A percentile compares a stretch with the other conserved stretches of the same genome.
These are phyloP conservation scores for Hansenula sp. DNA, from an alignment of 1,139 yeast species.

Conservation along the genomic window DNA sequence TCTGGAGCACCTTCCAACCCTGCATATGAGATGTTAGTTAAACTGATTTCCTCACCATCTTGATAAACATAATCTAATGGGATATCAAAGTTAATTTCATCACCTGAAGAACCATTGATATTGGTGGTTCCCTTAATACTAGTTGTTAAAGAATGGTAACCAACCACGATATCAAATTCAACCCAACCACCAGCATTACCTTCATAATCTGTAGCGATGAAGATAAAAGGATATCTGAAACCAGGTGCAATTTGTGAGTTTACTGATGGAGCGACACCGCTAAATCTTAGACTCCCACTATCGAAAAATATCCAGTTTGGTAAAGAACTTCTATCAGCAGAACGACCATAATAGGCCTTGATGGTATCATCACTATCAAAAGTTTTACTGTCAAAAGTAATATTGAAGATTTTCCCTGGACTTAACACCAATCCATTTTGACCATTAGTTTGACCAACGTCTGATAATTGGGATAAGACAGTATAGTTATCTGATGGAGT, in stretches of 20 bases:
- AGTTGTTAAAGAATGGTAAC: slow-evolving; percentile 83
- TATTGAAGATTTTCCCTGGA: slow-evolving; percentile 62
- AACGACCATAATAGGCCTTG: slow-evolving; percentile 80
- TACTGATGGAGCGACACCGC: slow-evolving; percentile 86
- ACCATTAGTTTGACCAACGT: slow-evolving; percentile 70
- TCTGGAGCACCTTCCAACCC: slow-evolving; percentile 46
- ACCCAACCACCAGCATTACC: slow-evolving; percentile 77
- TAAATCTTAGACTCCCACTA: slow-evolving; percentile 56
- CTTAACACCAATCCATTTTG: slow-evolving; percentile 65
- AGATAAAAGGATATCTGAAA: slow-evolving; percentile 60
- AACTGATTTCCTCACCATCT: slow-evolving; percentile 49
- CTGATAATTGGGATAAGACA: slow-evolving; percentile 47
- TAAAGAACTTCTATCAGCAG: slow-evolving; percentile 76
- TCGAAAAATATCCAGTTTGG: slow-evolving; percentile 88
- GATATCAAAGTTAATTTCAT: slow-evolving; percentile 48
- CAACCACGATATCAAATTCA: slow-evolving; percentile 69
- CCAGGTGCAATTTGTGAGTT: slow-evolving; percentile 89
- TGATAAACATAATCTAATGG: slow-evolving; percentile 59
- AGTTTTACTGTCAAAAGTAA: slow-evolving; percentile 56
- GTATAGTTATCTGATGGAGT: slow-evolving; percentile 29
- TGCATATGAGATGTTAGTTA: slow-evolving; percentile 53
- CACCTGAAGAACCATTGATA: slow-evolving; percentile 65
- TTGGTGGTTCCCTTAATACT: slow-evolving; percentile 38
- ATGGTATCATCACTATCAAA: slow-evolving; percentile 47
- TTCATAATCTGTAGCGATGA: slow-evolving; percentile 74